Evolutionary conservation across 1,284 basidiomycete genomes (phyloP), one percentile per base, ranked within the genome.

Genomic region (Ganoderma lucidum): DNA sequence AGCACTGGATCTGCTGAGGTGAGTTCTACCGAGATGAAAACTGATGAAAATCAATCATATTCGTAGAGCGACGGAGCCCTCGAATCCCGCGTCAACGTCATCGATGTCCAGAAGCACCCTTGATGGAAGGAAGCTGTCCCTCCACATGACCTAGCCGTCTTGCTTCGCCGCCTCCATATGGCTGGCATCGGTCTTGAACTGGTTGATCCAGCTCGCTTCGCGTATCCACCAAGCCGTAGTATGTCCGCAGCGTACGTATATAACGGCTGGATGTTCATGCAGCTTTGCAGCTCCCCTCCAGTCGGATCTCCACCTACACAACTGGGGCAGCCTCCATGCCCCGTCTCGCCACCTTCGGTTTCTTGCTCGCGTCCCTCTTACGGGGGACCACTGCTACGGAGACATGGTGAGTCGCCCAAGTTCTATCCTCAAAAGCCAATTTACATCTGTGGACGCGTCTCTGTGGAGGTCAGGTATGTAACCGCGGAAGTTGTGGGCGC

Each of bases 351-450:
- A 58, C 63, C 41, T 56, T 62, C n/a, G 53, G 56, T 41, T 39
- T 68, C 19, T 14, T 61, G 45, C 35, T 71, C n/a, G 63, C 45
- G 32, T 14, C 45, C 56, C 55, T 67, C 8, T 17, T 66, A 41
- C 62, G 42, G 56, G 64, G 60, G 44, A 62, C 9, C 28, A 23
- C 23, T 23, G 10, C 61, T 17, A 66, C 63, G 10, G 64, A 68
- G 32, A 71, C 70, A 65, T 71, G 70, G 70, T 65, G 48, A 70
- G 65, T 30, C 48, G n/a, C n/a, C 42, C 42, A 19, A 41, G 35
- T 35, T 35, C 35, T 35, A 35, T 35, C 35, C 35, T 35, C 35
- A 1, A 35, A 23, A 23, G 23, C 23, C 23, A 23, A n/a, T n/a
- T n/a, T 3, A 6, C 17, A 19, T 6, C 4, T 4, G 4, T 44